phyloP scores from a whole-genome alignment of 306 rosid species.

The Prunus dulcis region DNA sequence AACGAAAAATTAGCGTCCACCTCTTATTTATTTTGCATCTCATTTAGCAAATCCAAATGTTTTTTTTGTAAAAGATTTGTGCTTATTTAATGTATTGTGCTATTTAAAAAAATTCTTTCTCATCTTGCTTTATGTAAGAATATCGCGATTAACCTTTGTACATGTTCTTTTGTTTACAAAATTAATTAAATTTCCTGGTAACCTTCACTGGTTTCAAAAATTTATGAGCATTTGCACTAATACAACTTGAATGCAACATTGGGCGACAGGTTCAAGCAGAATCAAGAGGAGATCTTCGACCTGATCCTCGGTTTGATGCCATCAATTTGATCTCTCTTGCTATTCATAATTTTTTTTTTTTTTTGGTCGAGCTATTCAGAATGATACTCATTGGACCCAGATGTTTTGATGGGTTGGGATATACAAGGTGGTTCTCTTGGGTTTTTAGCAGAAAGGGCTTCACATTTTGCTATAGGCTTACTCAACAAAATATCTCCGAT shows the following conservation, averaged over 20 bases:
- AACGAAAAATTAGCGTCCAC: neutral
- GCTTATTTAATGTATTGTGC: neutral
- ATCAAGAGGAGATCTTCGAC: conserved; percentile 81
- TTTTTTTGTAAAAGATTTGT: neutral
- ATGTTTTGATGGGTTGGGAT: conserved; percentile 93
- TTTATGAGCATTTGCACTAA: neutral
- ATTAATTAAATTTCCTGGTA: neutral
- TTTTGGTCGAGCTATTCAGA: no score
- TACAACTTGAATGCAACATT: conserved; percentile 14
- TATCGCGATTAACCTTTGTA: neutral
- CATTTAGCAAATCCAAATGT: neutral
- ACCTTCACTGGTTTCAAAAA: neutral
- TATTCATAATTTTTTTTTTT: conserved; percentile 45
- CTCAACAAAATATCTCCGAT: conserved; percentile 74
- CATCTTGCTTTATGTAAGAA: neutral
- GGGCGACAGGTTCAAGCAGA: conserved; percentile 69
- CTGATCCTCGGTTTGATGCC: conserved; percentile 82
- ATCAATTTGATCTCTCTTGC: conserved; percentile 64
- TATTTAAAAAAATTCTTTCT: neutral
- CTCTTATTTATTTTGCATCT: neutral
- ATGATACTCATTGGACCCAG: conserved; percentile 53
- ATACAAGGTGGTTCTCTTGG: conserved; percentile 92
- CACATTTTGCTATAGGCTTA: conserved; percentile 68
- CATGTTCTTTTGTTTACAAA: no score
- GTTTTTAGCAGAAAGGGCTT: conserved; percentile 88